Evolutionary conservation across 2,329 filamentous ascomycete species (phyloP), one percentile per base, ranked within the genome.

Genomic region (Fusarium verticillioides): DNA sequence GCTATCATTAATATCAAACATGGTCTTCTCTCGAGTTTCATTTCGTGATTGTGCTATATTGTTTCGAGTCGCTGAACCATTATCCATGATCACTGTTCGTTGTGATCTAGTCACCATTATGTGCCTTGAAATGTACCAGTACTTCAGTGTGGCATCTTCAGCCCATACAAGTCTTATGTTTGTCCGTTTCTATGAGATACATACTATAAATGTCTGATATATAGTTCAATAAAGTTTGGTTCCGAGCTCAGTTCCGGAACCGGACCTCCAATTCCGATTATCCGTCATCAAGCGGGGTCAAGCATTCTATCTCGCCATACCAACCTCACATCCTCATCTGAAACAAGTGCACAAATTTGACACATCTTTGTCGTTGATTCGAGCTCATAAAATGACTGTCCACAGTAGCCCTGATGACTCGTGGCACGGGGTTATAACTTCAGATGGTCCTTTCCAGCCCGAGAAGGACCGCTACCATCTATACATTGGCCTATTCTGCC

Each of bases 401-500:
- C 76, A 79, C 37, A 60, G 30, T 10, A 62, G 62, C 4, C 72
- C 72, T 13, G 40, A 75, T 2, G 77, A 79, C 37, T 77, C 76
- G 9, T 79, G 77, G 77, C 77, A 79, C 28, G 76, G 76, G 2
- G 44, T 72, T 6, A 52, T 79, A 8, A 49, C 60, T 19, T n/a
- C 60, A 9, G 66, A 40, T 5, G 47, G 64, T 16, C 81, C 83
- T 18, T 92, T 90, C 72, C 86, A 88, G 1, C 86, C 89, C 0
- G 88, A 90, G 69, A 85, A 85, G 57, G 86, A 85, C 62, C 87
- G 90, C 40, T 92, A 92, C 80, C 87, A 87, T 1, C 81, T 92
- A 6, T 92, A 92, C 77, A 81, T 91, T 61, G 88, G 89, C 36
- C 84, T 85, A 15, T 87, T 87, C 16, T 92, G 90, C 73, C 90